Evolutionary conservation across 2,329 filamentous ascomycete genomes (phyloP).

Genomic region (Colletotrichum caudatum): DNA sequence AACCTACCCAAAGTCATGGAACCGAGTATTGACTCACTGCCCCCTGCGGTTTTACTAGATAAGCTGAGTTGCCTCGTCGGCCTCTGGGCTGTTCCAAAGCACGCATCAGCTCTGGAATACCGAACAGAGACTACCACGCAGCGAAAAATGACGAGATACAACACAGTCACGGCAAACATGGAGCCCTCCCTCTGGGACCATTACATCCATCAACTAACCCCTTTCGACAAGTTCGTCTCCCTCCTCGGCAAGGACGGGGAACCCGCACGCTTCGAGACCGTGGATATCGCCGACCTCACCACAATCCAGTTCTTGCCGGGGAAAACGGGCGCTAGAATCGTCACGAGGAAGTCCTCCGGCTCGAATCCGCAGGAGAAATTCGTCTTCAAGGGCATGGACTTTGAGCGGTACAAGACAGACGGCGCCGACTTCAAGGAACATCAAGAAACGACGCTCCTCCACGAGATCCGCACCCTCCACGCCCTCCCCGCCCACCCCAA

Average conservation of each 20-base stretch:
- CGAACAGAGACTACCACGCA: not conserved
- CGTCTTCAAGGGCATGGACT: slow-evolving; percentile 43
- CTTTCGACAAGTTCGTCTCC: slow-evolving; percentile 9
- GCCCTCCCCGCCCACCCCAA: slow-evolving; percentile 42
- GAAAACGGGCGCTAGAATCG: slow-evolving; percentile 39
- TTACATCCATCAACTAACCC: slow-evolving; percentile 39
- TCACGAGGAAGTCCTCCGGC: slow-evolving; percentile 2
- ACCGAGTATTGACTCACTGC: not conserved
- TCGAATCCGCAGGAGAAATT: not conserved
- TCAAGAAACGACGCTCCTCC: slow-evolving; percentile 39
- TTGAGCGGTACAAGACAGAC: slow-evolving; percentile 26
- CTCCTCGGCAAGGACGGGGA: slow-evolving; percentile 1
- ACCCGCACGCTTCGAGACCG: slow-evolving; percentile 17
- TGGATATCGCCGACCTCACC: slow-evolving; percentile 35
- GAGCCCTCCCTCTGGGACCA: slow-evolving; percentile 1
- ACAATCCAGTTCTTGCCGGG: slow-evolving; percentile 29
- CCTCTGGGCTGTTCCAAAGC: not conserved
- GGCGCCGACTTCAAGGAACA: slow-evolving; percentile 24
- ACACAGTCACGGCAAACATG: slow-evolving; percentile 7
- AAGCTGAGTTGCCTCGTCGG: not conserved
- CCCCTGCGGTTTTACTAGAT: not conserved
- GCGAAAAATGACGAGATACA: not conserved
- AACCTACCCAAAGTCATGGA: not conserved
- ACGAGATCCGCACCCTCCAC: slow-evolving; percentile 40
- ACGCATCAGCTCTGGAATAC: not conserved